Evolutionary conservation across 371 early-diverging fungal species (phyloP), one percentile per base, ranked within the genome.

Genomic region (Mortierella sp.): DNA sequence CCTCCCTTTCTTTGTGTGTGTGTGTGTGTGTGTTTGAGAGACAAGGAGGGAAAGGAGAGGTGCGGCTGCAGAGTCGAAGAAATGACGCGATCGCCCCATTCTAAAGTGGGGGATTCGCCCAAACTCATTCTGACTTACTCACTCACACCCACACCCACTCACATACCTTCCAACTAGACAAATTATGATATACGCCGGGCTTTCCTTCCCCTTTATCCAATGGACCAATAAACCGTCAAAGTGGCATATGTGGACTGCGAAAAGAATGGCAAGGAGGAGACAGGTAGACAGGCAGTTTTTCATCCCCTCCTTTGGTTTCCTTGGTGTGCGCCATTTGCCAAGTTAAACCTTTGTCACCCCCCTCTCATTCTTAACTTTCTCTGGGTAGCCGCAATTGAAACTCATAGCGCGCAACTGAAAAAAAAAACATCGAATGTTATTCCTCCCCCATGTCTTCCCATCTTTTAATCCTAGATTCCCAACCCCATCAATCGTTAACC

Each of bases 71-170:
- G 63, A 49, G n/a, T 32, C 2, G 51, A 70, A 58, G 76, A 80
- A 80, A 80, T 80, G 81, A 60, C 81, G 81, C 81, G 81, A 80
- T 80, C 81, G 73, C 44, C 70, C 70, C 55, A 48, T 55, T 32
- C 27, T 12, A 14, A 16, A 63, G 32, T 12, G 21, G 63, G 63
- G 63, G 63, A 35, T 63, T 63, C 63, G 63, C 63, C 63, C 63
- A 63, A 32, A 27, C 16, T 18, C 35, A 29, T 0, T 27, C 4
- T 29, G 24, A 55, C 58, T 58, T 27, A 60, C 27, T 27, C 29
- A 12, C 29, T 11, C 58, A 2, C 12, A 27, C 58, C 4, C 14
- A 18, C 38, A 63, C 21, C 18, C 32, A 18, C 18, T 18, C 16
- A 16, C 32, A 32, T 18, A 32, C 63, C 18, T 60, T 32, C 63